Base-by-base conservation (phyloP, 331 rosid genomes). In the Ulmus americana region DNA sequence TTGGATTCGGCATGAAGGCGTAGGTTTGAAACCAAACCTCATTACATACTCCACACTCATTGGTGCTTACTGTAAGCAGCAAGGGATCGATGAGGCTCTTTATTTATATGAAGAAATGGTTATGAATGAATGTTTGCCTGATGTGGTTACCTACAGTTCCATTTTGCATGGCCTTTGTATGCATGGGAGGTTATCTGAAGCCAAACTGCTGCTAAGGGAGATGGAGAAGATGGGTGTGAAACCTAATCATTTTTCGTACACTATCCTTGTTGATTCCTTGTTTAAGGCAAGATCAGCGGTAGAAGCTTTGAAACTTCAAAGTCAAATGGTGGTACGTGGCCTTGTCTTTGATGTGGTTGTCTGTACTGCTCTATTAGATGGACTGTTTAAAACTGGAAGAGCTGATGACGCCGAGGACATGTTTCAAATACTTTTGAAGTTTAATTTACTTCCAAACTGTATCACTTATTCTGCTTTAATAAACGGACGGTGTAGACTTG, bases 301-400 rank as follows among this genome's bases (percentile, higher is more conserved):
- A 76, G 97, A 94, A 73, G 95, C 95, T 74, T 78, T 77, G 67
- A 69, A 51, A 67, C 74, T 80, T 74, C 87, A 80, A 70, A 60
- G 88, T 83, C 94, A 79, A 71, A 82, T 94, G 88, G 75, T 89
- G 67, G 85, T 85, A 22, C 83, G 81, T 13, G 97, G 97, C 59
- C 74, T 80, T 70, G 44, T 61, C 54, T 82, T 85, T 67, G 97
- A 94, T 87, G 55, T 84, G 38, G 76, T 87, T 65, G 13, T 67
- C 47, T 90, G 76, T 65, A 83, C 95, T 77, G 71, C 83, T 63
- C 59, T 90, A 55, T 77, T 94, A 76, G 84, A 80, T 76, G 97
- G 95, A 45, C 94, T 94, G 58, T 89, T 87, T 70, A 89, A 84
- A 79, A 79, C 59, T 76, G 90, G 91, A 58, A 84, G 74, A 71